Conservation (phyloP, 2,329 filamentous ascomycete genomes). For the Tolypocladium album region DNA sequence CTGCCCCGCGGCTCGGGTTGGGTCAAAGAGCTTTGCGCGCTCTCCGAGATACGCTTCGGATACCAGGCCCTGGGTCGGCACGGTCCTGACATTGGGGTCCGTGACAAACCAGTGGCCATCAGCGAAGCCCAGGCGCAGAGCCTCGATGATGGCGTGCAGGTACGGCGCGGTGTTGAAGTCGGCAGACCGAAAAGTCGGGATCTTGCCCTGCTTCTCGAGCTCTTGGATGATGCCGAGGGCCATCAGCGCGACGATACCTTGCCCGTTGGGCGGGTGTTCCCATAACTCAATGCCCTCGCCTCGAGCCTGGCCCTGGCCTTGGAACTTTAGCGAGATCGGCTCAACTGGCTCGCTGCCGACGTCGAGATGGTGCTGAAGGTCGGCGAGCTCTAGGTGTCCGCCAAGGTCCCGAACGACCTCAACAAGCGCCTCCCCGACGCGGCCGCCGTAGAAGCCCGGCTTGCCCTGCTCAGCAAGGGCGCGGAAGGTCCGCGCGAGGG, state of each 20-base stretch:
- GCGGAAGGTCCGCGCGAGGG: slow-evolving; percentile 71
- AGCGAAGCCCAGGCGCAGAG: slow-evolving; percentile 79
- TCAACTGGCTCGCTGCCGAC: slow-evolving; percentile 66
- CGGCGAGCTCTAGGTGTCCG: slow-evolving; percentile 67
- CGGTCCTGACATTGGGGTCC: slow-evolving; percentile 61
- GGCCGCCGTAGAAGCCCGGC: slow-evolving; percentile 80
- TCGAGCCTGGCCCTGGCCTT: slow-evolving; percentile 42
- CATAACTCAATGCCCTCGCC: slow-evolving; percentile 64
- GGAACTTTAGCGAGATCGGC: slow-evolving; percentile 73
- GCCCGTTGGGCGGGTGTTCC: slow-evolving; percentile 95
- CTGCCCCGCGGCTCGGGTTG: slow-evolving; percentile 46
- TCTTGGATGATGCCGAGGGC: slow-evolving; percentile 85
- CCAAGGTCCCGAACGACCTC: slow-evolving; percentile 68
- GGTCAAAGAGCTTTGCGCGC: slow-evolving; percentile 49
- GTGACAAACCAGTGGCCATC: slow-evolving; percentile 87
- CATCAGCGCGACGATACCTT: slow-evolving; percentile 92
- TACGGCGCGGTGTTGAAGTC: slow-evolving; percentile 78
- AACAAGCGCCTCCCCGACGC: slow-evolving; percentile 70
- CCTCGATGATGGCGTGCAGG: slow-evolving; percentile 80
- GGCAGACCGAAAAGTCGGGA: slow-evolving; percentile 55
- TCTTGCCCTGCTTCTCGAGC: slow-evolving; percentile 63
- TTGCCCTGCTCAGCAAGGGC: slow-evolving; percentile 71
- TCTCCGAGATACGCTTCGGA: slow-evolving; percentile 63
- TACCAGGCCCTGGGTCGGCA: slow-evolving; percentile 62
- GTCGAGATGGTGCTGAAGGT: slow-evolving; percentile 64